phyloP scores from a whole-genome alignment of 1,284 basidiomycete species.

The Ganoderma meredithae region DNA sequence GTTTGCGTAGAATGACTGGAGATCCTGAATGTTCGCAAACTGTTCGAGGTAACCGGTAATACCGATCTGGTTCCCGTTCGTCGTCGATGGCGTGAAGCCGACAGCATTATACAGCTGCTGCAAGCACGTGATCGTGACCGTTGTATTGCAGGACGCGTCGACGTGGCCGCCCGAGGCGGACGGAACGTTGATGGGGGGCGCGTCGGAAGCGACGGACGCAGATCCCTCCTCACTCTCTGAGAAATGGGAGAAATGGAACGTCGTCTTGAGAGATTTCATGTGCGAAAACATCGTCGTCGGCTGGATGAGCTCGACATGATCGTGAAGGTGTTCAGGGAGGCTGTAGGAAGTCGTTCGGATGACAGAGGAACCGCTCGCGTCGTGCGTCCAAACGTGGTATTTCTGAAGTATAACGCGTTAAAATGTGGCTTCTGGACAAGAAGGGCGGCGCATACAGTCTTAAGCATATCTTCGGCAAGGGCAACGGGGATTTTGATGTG shows the following conservation, averaged over 20 bases:
- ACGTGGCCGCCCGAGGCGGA: slow-evolving; percentile 49
- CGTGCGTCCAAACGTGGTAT: slow-evolving; percentile 69
- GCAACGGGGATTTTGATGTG: slow-evolving; percentile 63
- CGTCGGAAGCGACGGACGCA: slow-evolving; percentile 39
- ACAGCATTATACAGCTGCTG: slow-evolving; percentile 62
- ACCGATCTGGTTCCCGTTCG: slow-evolving; percentile 58
- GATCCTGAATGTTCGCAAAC: slow-evolving; percentile 61
- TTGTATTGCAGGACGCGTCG: slow-evolving; percentile 57
- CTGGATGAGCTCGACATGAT: slow-evolving; percentile 74
- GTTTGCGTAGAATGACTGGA: slow-evolving; percentile 47
- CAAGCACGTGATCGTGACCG: slow-evolving; percentile 65
- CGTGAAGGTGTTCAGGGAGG: slow-evolving; percentile 65
- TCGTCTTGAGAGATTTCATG: slow-evolving; percentile 54
- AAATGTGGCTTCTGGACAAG: background rate
- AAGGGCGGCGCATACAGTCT: slow-evolving; percentile 57
- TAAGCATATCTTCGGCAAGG: slow-evolving; percentile 72
- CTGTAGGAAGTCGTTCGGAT: slow-evolving; percentile 77
- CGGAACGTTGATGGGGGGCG: slow-evolving; percentile 38
- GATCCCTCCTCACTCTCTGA: slow-evolving; percentile 27
- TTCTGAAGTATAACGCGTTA: slow-evolving; percentile 49
- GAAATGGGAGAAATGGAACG: slow-evolving; percentile 44
- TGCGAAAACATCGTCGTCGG: slow-evolving; percentile 78
- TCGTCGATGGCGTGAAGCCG: slow-evolving; percentile 53
- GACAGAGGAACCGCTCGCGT: slow-evolving; percentile 56
- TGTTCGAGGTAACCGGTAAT: slow-evolving; percentile 67